Evolutionary conservation across 2,329 filamentous ascomycete species (phyloP).

Genomic region (Phialemoniopsis sp.): DNA sequence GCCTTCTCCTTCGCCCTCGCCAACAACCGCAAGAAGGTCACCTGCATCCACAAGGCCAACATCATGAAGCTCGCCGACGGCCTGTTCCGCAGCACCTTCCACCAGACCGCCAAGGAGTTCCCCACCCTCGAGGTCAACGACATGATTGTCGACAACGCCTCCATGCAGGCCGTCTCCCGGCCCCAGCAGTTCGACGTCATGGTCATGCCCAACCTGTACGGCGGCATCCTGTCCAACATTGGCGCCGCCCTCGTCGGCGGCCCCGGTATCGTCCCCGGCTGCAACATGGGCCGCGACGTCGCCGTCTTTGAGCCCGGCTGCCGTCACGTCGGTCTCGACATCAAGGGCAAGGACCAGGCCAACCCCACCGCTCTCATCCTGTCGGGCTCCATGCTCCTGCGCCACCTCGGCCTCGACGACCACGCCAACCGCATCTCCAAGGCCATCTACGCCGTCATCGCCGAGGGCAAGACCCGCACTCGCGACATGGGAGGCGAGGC

Average conservation of each 20-base stretch:
- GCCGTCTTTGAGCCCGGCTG: conserved; percentile 98
- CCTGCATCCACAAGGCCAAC: conserved; percentile 99
- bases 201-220: conserved; percentile 99
- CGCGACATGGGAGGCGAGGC: conserved; percentile 91
- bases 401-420: conserved; percentile 94
- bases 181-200: conserved; percentile 99
- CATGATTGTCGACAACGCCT: conserved; percentile 99
- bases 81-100: conserved; percentile 97
- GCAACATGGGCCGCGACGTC: conserved; percentile 99
- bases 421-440: conserved; percentile 98
- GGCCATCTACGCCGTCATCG: conserved; percentile 73
- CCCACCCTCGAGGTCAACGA: conserved; percentile 94
- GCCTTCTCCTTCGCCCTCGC: conserved; percentile 96
- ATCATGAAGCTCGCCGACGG: conserved; percentile 99
- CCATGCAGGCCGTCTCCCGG: conserved; percentile 95
- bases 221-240: conserved; percentile 98
- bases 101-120: conserved; percentile 89
- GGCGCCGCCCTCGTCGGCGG: conserved; percentile 95
- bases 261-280: conserved; percentile 93
- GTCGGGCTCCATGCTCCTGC: conserved; percentile 93
- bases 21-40: conserved; percentile 99
- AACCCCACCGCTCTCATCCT: conserved; percentile 96
- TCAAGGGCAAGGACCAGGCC: conserved; percentile 99
- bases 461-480: conserved; percentile 83
- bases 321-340: conserved; percentile 98